A percentile compares a stretch with the other conserved stretches of the same genome.
Conservation (phyloP, 2,329 filamentous ascomycete genomes). For the Sarocladium brachiariae region DNA sequence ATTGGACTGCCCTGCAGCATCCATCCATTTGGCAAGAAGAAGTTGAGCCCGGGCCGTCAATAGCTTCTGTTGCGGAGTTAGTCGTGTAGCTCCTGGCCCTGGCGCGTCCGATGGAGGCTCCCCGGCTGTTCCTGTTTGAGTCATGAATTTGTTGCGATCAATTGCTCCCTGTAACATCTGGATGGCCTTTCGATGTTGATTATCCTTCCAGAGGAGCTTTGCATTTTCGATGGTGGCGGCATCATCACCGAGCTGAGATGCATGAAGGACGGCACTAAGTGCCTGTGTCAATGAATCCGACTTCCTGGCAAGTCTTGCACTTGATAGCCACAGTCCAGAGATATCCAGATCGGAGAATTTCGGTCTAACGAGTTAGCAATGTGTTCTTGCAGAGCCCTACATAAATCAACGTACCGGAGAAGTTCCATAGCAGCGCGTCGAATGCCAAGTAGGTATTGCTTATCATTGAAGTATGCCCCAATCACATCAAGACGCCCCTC, state of each 20-base stretch:
- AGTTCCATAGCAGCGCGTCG: conserved; percentile 83
- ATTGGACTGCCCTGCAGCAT: conserved; percentile 88
- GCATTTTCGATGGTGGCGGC: conserved; percentile 93
- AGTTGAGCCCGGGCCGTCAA: conserved; percentile 75
- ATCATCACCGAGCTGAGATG: conserved; percentile 74
- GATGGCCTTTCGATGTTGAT: conserved; percentile 90
- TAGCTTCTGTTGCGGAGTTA: conserved; percentile 47
- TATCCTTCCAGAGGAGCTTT: conserved; percentile 85
- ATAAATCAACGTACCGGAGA: conserved; percentile 45
- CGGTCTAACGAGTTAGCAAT: conserved; percentile 29
- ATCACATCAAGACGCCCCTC: conserved; percentile 78
- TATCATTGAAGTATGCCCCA: conserved; percentile 84
- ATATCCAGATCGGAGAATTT: conserved; percentile 66
- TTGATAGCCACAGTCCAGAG: conserved; percentile 78
- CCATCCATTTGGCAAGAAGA: conserved; percentile 92
- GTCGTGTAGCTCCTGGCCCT: conserved; percentile 18
- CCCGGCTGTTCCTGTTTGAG: conserved; percentile 30
- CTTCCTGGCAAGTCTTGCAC: conserved; percentile 80
- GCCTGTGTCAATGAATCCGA: conserved; percentile 77
- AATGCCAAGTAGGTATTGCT: conserved; percentile 85
- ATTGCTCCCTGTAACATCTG: conserved; percentile 85
- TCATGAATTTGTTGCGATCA: conserved; percentile 66
- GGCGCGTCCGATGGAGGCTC: conserved; percentile 17
- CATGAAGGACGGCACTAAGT: conserved; percentile 89
- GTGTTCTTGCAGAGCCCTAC: neutral